phyloP scores from a whole-genome alignment of 176 grass and related monocot species.

The Puya raimondii region DNA sequence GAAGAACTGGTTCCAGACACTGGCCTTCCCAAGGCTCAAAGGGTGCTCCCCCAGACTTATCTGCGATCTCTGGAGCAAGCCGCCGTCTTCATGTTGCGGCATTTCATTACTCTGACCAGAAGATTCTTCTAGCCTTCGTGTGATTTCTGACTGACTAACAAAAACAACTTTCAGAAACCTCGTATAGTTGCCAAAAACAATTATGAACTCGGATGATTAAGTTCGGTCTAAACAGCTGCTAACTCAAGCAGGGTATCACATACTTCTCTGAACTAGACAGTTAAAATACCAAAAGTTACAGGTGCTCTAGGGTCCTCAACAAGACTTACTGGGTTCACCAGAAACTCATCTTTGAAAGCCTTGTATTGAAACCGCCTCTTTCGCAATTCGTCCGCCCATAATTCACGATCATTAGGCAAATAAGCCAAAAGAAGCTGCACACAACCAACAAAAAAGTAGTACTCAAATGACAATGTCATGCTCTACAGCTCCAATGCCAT shows the following conservation, averaged over 20 bases:
- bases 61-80: constrained; percentile 45
- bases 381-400: constrained; percentile 59
- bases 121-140: constrained; percentile 28
- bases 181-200: background rate
- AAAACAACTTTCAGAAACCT: constrained; percentile 26
- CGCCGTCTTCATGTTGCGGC: constrained; percentile 22
- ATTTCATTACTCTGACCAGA: constrained; percentile 9
- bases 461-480: constrained; percentile 23
- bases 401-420: constrained; percentile 53
- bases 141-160: constrained; percentile 71
- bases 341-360: constrained; percentile 71
- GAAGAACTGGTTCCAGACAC: constrained; percentile 69
- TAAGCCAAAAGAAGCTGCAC: constrained; percentile 71
- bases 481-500: constrained; percentile 9
- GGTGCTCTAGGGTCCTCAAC: constrained; percentile 4
- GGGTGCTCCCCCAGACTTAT: constrained; percentile 62
- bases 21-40: constrained; percentile 70
- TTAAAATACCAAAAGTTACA: background rate
- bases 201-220: constrained; percentile 1
- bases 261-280: background rate
- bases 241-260: constrained; percentile 4
- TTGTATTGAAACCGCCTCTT: constrained; percentile 58
- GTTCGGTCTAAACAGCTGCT: background rate
- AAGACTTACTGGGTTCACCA: constrained; percentile 60
- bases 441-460: constrained; percentile 18